Evolutionary conservation across 345 rosid genomes (phyloP), one percentile per base, ranked within the genome.

Genomic region (Aegle marmelos): DNA sequence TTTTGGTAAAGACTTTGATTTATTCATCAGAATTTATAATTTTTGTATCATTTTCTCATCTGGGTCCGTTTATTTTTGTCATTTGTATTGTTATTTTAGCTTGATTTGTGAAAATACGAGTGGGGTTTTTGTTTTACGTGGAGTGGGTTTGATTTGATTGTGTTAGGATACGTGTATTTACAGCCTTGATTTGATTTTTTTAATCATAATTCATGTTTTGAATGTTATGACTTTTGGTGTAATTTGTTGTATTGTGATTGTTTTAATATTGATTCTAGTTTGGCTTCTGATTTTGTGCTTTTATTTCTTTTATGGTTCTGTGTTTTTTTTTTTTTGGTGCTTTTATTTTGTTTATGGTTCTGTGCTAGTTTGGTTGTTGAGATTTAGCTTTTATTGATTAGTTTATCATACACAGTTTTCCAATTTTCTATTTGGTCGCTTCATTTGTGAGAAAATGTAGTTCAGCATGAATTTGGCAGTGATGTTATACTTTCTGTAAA

Each of bases 131-230:
- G 6, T 60, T 34, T 67, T 77, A 10, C 25, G 37, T 27, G 48
- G 25, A 57, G 31, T 64, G 39, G 73, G 58, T 67, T 63, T 50
- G 72, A 48, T 73, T 73, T 37, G 68, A 60, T 27, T 74, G 48
- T 7, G 41, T 62, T 73, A 36, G 66, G 64, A 53, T 53, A n/a
- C 21, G 6, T 25, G 34, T 39, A 59, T 24, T 37, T 34, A 64
- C 14, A 50, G 24, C 54, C 33, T 2, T 31, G 19, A 67, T 68
- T 54, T 45, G 50, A 45, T 45, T 45, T 74, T 73, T 76, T 50
- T 33, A 9, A 17, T 21, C 41, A 6, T 73, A 36, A 59, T 59
- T 58, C 37, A 7, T 25, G 21, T 30, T 64, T 61, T 61, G 24
- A 4, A 74, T 27, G 39, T 10, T 61, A 21, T 61, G 14, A 37